Conservation (phyloP, 2,329 filamentous ascomycete species). For the Fusarium sulawesiense region DNA sequence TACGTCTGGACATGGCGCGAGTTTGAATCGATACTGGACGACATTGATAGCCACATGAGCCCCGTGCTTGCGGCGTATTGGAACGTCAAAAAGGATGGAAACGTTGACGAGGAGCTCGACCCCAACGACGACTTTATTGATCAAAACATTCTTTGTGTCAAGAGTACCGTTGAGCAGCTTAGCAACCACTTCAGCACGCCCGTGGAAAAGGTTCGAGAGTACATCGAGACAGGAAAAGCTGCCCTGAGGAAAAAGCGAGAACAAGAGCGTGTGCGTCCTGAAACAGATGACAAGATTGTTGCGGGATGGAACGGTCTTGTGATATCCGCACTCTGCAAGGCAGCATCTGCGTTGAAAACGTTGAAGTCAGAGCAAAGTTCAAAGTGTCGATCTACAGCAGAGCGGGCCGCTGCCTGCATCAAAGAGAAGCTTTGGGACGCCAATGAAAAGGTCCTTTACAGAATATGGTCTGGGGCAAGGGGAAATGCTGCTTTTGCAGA, state of each 20-base stretch:
- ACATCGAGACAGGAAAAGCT: conserved; percentile 73
- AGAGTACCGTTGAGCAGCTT: conserved; percentile 74
- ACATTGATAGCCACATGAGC: conserved; percentile 66
- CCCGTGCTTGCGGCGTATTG: conserved; percentile 85
- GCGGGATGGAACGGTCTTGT: conserved; percentile 90
- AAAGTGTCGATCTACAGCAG: conserved; percentile 73
- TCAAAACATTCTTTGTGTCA: conserved; percentile 86
- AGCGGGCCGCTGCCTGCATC: conserved; percentile 78
- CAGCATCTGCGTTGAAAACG: conserved; percentile 73
- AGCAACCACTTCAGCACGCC: conserved; percentile 80
- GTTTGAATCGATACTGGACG: conserved; percentile 76
- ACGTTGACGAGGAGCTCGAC: conserved; percentile 84
- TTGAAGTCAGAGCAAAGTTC: conserved; percentile 68
- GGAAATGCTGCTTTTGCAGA: conserved; percentile 84
- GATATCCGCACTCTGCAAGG: conserved; percentile 82
- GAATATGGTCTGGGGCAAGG: conserved; percentile 76
- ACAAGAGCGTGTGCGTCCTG: conserved; percentile 78
- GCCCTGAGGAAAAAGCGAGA: conserved; percentile 79
- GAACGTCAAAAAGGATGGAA: conserved; percentile 85
- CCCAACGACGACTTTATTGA: conserved; percentile 94
- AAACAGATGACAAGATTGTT: conserved; percentile 88
- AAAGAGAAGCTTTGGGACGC: conserved; percentile 77
- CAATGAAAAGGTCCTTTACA: conserved; percentile 70
- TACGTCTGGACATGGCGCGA: conserved; percentile 95
- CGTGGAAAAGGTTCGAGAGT: conserved; percentile 73